Conservation (phyloP, 352 stramenopile genomes). For the Globisporangium apiculatum region DNA sequence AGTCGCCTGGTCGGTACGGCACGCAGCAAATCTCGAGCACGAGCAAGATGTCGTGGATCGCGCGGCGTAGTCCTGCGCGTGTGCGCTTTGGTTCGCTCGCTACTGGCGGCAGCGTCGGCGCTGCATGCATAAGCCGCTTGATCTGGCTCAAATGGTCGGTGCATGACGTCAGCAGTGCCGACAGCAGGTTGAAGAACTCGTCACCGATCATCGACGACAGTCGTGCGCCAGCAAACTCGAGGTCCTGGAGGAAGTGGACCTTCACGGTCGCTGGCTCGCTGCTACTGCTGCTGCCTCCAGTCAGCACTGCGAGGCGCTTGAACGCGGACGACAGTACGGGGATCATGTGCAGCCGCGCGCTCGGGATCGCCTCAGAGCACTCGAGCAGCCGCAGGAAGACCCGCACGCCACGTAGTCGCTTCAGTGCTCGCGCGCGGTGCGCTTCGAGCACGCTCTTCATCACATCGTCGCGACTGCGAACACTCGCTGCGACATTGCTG, state of each 20-base stretch:
- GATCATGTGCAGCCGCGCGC: slow-evolving; percentile 62
- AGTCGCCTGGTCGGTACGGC: slow-evolving; percentile 60
- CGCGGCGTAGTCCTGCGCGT: slow-evolving; percentile 28
- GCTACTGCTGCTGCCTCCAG: neutral
- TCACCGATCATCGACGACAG: slow-evolving; percentile 34
- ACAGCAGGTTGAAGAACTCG: slow-evolving; percentile 67
- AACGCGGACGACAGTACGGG: slow-evolving; percentile 70
- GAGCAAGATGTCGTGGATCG: slow-evolving; percentile 63
- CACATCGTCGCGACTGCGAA: slow-evolving; percentile 27
- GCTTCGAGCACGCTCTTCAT: slow-evolving; percentile 40
- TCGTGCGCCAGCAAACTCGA: slow-evolving; percentile 58
- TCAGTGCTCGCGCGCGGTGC: slow-evolving; percentile 39
- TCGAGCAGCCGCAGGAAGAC: slow-evolving; percentile 58
- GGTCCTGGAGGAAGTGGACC: slow-evolving; percentile 65
- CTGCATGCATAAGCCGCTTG: slow-evolving; percentile 23
- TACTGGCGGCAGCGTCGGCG: neutral
- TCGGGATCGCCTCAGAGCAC: slow-evolving; percentile 46
- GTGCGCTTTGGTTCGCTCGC: slow-evolving; percentile 14
- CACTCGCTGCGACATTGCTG: neutral
- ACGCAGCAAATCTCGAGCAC: slow-evolving; percentile 75
- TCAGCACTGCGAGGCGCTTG: slow-evolving; percentile 23
- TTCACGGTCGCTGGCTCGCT: slow-evolving; percentile 24
- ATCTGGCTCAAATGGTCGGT: slow-evolving; percentile 30
- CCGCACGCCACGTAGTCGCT: slow-evolving; percentile 53
- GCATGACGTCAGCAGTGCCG: slow-evolving; percentile 40